These are phyloP conservation scores for Lathyrus tuberosus DNA, from an alignment of 306 rosid genomes.

Conservation along the genomic window DNA sequence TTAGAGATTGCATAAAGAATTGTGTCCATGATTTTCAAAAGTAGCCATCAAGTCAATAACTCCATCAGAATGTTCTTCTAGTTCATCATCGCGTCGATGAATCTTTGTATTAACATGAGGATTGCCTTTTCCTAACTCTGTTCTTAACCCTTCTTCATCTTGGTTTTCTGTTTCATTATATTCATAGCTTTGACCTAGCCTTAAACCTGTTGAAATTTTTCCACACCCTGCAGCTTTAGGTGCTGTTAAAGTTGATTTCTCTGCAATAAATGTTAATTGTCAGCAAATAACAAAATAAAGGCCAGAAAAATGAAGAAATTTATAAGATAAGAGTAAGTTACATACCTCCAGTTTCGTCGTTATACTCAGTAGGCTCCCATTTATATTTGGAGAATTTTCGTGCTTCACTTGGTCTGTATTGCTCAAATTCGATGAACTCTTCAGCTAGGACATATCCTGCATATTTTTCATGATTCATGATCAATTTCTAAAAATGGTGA, in stretches of 20 bases:
- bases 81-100: slow-evolving; percentile 40
- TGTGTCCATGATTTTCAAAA: slow-evolving; percentile 52
- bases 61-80: slow-evolving; percentile 48
- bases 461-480: slow-evolving; percentile 57
- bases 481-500: slow-evolving; percentile 61
- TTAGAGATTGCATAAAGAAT: too few species aligned
- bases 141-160: slow-evolving; percentile 41
- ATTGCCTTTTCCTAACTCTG: slow-evolving; percentile 44
- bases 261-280: slow-evolving; percentile 47
- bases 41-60: slow-evolving; percentile 72
- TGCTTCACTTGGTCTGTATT: slow-evolving; percentile 40
- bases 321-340: slow-evolving; percentile 21
- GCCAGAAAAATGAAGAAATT: slow-evolving; percentile 12
- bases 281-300: slow-evolving; percentile 24
- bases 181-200: slow-evolving; percentile 44
- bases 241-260: slow-evolving; percentile 43
- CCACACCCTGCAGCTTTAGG: slow-evolving; percentile 45
- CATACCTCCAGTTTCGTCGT: slow-evolving; percentile 50
- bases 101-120: slow-evolving; percentile 41
- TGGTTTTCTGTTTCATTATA: slow-evolving; percentile 40
- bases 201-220: slow-evolving; percentile 42
- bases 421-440: slow-evolving; percentile 57
- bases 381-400: slow-evolving; percentile 38
- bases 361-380: slow-evolving; percentile 42
- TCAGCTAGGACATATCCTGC: slow-evolving; percentile 57